Conservation (phyloP, 2,329 filamentous ascomycete genomes). For the Aureobasidium sp. region DNA sequence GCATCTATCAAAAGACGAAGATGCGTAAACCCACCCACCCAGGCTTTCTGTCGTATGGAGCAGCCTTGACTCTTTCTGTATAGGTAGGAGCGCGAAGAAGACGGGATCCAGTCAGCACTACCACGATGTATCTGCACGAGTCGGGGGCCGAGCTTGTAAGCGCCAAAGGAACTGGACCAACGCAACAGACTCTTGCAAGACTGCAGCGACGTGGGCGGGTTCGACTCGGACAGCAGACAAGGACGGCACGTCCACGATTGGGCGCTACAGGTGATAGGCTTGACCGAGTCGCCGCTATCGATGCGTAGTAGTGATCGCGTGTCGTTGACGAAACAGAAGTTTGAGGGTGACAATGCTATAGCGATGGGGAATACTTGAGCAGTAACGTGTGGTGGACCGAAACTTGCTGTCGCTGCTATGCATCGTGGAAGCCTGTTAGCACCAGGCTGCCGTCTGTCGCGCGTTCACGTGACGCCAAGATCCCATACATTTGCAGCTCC, state of each 20-base stretch:
- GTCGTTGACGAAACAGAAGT: not conserved
- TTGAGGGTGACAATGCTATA: not conserved
- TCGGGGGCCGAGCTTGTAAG: conserved; percentile 12
- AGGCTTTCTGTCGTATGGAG: conserved; percentile 1
- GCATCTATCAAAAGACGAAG: not conserved
- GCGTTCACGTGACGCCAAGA: too few species aligned
- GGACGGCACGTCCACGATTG: conserved; percentile 16
- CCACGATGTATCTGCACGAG: conserved; percentile 17
- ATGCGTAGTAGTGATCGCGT: not conserved
- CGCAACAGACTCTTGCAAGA: not conserved
- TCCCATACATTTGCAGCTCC: too few species aligned
- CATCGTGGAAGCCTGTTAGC: too few species aligned
- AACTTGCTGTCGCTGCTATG: too few species aligned
- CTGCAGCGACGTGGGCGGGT: conserved; percentile 1
- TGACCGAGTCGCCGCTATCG: not conserved
- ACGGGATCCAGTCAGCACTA: not conserved
- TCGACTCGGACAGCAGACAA: not conserved
- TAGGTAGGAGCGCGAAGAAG: not conserved
- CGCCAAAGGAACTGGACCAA: not conserved
- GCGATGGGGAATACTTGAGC: too few species aligned
- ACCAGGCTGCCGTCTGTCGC: too few species aligned
- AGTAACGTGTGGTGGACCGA: too few species aligned
- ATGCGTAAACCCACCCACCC: conserved; percentile 15
- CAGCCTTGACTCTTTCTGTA: conserved; percentile 12
- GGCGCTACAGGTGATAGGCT: conserved; percentile 16